These are phyloP conservation scores for Ceratobasidium sp. DNA, from an alignment of 1,284 basidiomycete species.

Conservation along the genomic window DNA sequence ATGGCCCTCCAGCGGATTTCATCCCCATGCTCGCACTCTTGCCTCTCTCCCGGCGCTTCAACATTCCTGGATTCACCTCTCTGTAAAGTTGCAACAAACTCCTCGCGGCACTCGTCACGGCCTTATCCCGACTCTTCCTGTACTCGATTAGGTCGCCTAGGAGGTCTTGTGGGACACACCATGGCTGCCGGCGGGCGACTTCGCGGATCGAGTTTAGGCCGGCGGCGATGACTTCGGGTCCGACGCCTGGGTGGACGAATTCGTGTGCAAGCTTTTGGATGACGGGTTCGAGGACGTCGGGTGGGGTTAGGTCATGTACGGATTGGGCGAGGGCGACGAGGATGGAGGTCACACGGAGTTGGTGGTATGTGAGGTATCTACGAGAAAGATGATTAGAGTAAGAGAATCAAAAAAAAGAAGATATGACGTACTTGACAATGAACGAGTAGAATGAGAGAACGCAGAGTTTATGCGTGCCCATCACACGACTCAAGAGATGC, in stretches of 20 bases:
- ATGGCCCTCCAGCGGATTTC: slow-evolving; percentile 67
- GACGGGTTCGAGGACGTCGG: slow-evolving; percentile 90
- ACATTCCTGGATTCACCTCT: slow-evolving; percentile 93
- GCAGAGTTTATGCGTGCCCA: slow-evolving; percentile 92
- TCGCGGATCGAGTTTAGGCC: slow-evolving; percentile 96
- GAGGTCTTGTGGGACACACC: slow-evolving; percentile 95
- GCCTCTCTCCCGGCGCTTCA: slow-evolving; percentile 89
- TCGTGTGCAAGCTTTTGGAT: slow-evolving; percentile 93
- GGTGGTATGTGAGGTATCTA: slow-evolving; percentile 92
- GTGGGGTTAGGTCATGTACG: slow-evolving; percentile 94
- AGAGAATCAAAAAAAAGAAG: not conserved
- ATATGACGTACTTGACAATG: slow-evolving; percentile 68
- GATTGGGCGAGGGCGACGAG: slow-evolving; percentile 96
- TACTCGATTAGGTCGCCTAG: slow-evolving; percentile 95
- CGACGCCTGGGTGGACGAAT: slow-evolving; percentile 98
- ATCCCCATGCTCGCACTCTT: slow-evolving; percentile 86
- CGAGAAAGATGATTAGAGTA: not conserved
- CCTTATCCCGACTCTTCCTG: slow-evolving; percentile 94
- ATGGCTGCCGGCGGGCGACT: slow-evolving; percentile 92
- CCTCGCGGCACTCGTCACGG: slow-evolving; percentile 87
- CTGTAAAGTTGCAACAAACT: slow-evolving; percentile 93
- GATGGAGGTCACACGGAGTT: slow-evolving; percentile 93
- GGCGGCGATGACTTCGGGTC: slow-evolving; percentile 93
- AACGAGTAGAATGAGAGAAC: slow-evolving; percentile 98
- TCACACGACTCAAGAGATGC: slow-evolving; percentile 96